Conservation (phyloP, 1,284 basidiomycete genomes). For the Tilletia caries region DNA sequence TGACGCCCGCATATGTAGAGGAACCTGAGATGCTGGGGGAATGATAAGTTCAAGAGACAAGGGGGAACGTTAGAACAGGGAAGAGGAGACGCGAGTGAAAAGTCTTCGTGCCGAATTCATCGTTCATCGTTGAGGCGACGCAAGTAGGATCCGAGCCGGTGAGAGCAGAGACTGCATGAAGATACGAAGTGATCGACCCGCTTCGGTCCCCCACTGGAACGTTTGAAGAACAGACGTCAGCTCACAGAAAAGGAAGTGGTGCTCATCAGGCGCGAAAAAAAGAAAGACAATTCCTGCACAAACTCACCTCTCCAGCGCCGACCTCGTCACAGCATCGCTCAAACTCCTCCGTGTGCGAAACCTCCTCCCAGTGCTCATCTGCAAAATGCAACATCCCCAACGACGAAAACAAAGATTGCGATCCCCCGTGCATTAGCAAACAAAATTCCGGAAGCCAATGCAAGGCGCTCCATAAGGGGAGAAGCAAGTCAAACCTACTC, state of each 20-base stretch:
- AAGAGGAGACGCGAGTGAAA: too few relatives aligned
- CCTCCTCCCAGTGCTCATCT: conserved; percentile 39
- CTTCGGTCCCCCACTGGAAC: conserved; percentile 16
- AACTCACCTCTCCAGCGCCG: conserved; percentile 32
- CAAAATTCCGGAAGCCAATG: too few relatives aligned
- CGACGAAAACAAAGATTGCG: too few relatives aligned
- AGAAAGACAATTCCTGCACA: not conserved
- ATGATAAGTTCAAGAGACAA: too few relatives aligned
- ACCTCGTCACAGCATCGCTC: conserved; percentile 49
- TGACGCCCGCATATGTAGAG: too few relatives aligned
- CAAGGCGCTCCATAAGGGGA: not conserved
- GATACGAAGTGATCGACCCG: not conserved
- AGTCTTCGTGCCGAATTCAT: too few relatives aligned
- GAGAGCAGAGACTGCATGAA: conserved; percentile 16
- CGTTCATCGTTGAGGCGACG: not conserved
- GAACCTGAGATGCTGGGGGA: too few relatives aligned
- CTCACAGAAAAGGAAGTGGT: not conserved
- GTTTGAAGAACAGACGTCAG: not conserved
- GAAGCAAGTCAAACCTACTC: conserved; percentile 10
- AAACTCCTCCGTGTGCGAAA: conserved; percentile 39
- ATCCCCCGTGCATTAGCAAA: too few relatives aligned
- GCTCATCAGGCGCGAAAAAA: too few relatives aligned
- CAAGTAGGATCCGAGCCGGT: not conserved
- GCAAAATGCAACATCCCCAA: not conserved
- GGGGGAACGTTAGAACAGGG: too few relatives aligned